A percentile compares a stretch with the other conserved stretches of the same genome.
Conservation (phyloP, 148 eudicot genomes). For the Silene latifolia region DNA sequence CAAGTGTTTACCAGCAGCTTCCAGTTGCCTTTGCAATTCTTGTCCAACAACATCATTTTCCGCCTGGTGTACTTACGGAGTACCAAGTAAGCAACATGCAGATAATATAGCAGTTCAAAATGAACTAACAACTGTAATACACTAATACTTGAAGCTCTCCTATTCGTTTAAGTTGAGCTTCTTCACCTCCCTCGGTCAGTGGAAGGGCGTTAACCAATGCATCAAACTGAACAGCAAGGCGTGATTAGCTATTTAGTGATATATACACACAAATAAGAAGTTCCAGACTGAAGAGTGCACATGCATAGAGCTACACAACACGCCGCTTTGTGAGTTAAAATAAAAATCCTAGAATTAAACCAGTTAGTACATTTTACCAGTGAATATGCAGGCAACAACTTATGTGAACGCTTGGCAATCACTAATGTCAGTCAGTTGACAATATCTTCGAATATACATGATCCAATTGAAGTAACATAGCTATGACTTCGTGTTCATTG, state of each 20-base stretch:
- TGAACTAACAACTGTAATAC: background rate
- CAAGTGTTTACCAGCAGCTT: constrained; percentile 75
- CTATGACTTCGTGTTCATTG: background rate
- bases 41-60: constrained; percentile 91
- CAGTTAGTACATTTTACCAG: background rate
- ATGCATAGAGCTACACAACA: background rate
- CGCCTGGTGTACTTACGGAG: constrained; percentile 38
- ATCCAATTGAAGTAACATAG: background rate
- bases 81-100: constrained; percentile 8
- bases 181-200: constrained; percentile 89
- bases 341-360: background rate
- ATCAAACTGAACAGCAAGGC: constrained; percentile 64
- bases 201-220: constrained; percentile 94
- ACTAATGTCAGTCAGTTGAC: background rate
- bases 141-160: constrained; percentile 80
- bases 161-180: constrained; percentile 87
- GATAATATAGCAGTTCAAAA: background rate
- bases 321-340: background rate
- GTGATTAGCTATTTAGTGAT: background rate
- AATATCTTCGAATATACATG: background rate
- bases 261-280: background rate
- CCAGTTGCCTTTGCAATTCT: constrained; percentile 88
- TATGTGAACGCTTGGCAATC: background rate
- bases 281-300: background rate
- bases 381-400: background rate